These are phyloP conservation scores for Microsporum canis DNA, from an alignment of 2,329 filamentous ascomycete genomes.

Conservation along the genomic window DNA sequence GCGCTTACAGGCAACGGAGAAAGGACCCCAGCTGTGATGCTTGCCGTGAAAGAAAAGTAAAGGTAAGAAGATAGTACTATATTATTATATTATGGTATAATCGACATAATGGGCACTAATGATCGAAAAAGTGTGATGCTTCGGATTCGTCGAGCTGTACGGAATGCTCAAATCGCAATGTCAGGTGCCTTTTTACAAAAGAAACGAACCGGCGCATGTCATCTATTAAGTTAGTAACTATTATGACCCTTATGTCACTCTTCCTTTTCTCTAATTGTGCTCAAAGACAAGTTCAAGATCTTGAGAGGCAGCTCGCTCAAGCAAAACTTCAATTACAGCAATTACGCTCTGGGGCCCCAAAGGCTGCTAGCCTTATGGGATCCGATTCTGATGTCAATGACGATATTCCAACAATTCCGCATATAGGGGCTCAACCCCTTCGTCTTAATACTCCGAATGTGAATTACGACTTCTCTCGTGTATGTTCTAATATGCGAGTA, in stretches of 20 bases:
- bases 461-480: conserved; percentile 55
- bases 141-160: conserved; percentile 94
- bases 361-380: conserved; percentile 38
- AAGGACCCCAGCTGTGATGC: conserved; percentile 98
- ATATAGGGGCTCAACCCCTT: conserved; percentile 54
- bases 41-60: conserved; percentile 70
- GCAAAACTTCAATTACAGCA: conserved; percentile 69
- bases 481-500: conserved; percentile 59
- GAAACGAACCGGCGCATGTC: conserved; percentile 98
- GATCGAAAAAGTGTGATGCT: conserved; percentile 61
- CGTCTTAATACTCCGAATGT: conserved; percentile 50
- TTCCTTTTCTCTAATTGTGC: conserved; percentile 4
- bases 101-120: not conserved
- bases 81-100: not conserved
- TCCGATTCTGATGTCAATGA: conserved; percentile 27
- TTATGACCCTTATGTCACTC: not conserved
- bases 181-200: conserved; percentile 98
- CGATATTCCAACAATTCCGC: conserved; percentile 48
- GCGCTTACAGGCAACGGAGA: conserved; percentile 84
- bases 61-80: conserved; percentile 31
- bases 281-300: conserved; percentile 72
- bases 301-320: conserved; percentile 79
- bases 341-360: conserved; percentile 53
- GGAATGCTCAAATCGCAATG: conserved; percentile 90
- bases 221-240: conserved; percentile 65